phyloP scores from a whole-genome alignment of 768 basidiomycete species.

The Collybia mongolica region DNA sequence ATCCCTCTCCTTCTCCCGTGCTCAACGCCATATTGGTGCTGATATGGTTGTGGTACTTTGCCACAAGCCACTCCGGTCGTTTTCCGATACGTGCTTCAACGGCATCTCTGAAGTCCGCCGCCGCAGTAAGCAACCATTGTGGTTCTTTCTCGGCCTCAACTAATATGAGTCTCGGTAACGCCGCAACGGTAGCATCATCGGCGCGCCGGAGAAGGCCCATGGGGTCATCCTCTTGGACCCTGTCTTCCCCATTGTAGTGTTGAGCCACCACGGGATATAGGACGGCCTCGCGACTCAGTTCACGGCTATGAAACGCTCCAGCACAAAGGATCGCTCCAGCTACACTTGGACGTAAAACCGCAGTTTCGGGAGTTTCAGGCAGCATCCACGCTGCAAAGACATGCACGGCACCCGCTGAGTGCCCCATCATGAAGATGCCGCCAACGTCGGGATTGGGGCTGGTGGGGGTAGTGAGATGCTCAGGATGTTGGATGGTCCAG shows the following conservation, averaged over 20 bases:
- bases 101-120: constrained; percentile 34
- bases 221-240: constrained; percentile 35
- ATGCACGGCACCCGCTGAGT: constrained; percentile 62
- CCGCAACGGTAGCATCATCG: constrained; percentile 28
- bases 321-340: constrained; percentile 46
- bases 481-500: constrained; percentile 45
- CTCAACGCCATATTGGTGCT: constrained; percentile 49
- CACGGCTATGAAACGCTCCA: constrained; percentile 40
- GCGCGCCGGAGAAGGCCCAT: constrained; percentile 37
- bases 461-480: constrained; percentile 23
- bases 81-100: constrained; percentile 34
- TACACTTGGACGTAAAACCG: constrained; percentile 31
- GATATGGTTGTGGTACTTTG: constrained; percentile 61
- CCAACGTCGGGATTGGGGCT: constrained; percentile 37
- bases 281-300: constrained; percentile 17
- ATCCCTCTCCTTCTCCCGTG: constrained; percentile 60
- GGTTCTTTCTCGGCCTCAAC: constrained; percentile 57
- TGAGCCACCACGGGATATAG: constrained; percentile 28
- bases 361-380: constrained; percentile 26
- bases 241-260: constrained; percentile 39
- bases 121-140: constrained; percentile 33
- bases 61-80: constrained; percentile 34
- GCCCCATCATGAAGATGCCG: constrained; percentile 49
- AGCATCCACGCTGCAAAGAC: constrained; percentile 42
- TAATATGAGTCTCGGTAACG: constrained; percentile 46